Conservation (phyloP, 768 basidiomycete genomes). For the Coprinopsis marcescibilis region DNA sequence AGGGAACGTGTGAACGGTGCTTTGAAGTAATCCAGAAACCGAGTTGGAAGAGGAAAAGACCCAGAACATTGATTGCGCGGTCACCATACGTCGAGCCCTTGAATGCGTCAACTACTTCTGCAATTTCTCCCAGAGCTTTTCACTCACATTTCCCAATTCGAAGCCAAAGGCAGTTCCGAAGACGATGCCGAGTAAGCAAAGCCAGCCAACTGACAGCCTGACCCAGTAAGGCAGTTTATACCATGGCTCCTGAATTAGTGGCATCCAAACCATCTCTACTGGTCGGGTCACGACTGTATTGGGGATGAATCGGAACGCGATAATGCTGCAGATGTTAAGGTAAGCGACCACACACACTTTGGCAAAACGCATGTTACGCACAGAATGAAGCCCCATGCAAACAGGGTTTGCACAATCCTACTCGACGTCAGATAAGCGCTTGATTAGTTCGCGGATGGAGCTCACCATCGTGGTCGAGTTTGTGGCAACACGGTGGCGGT, state of each 20-base stretch:
- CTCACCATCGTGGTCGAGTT: conserved; percentile 73
- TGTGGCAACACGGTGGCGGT: conserved; percentile 60
- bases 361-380: conserved; percentile 27
- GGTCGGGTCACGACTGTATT: conserved; percentile 64
- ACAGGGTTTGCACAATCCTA: conserved; percentile 77
- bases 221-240: conserved; percentile 44
- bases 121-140: conserved; percentile 14
- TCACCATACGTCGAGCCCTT: conserved; percentile 62
- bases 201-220: conserved; percentile 67
- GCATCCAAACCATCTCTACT: conserved; percentile 66
- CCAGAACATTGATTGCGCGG: conserved; percentile 76
- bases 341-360: not conserved
- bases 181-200: conserved; percentile 67
- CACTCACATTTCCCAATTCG: conserved; percentile 43
- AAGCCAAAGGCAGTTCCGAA: conserved; percentile 89
- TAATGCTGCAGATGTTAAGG: conserved; percentile 39
- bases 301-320: conserved; percentile 82
- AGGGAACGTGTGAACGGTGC: conserved; percentile 60
- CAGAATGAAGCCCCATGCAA: conserved; percentile 80
- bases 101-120: not conserved
- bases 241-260: conserved; percentile 62
- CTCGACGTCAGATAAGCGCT: conserved; percentile 6
- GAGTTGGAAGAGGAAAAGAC: conserved; percentile 74
- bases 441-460: conserved; percentile 6
- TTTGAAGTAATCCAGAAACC: conserved; percentile 66